These are phyloP conservation scores for Botrytis medusae DNA, from an alignment of 2,329 filamentous ascomycete genomes.

Conservation along the genomic window DNA sequence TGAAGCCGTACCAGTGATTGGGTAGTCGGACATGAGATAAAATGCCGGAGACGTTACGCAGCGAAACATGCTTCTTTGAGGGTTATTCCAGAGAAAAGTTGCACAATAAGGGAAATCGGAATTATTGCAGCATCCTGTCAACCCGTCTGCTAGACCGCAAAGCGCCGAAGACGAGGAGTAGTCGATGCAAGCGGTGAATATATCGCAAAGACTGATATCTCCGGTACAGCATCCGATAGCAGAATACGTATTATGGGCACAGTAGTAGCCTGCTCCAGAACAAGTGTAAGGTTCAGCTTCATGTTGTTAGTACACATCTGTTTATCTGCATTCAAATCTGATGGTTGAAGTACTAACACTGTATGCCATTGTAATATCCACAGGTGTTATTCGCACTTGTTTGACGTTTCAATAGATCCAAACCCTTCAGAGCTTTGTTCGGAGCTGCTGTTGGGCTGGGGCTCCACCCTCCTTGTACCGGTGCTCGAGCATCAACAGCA, in stretches of 20 bases:
- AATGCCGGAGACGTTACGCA: neutral
- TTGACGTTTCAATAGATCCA: neutral
- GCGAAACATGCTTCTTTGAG: constrained; percentile 11
- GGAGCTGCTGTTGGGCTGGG: neutral
- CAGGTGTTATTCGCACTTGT: neutral
- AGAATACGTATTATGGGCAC: constrained; percentile 7
- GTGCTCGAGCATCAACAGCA: neutral
- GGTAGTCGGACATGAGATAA: constrained; percentile 12
- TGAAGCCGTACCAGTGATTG: neutral
- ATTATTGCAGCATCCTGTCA: constrained; percentile 1
- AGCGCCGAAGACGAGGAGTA: neutral
- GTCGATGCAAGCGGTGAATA: constrained; percentile 9
- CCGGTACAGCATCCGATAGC: neutral
- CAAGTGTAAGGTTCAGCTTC: constrained; percentile 11
- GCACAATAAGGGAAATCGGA: neutral
- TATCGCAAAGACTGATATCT: neutral
- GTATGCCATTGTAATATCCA: constrained; percentile 1
- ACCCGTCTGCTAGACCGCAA: neutral
- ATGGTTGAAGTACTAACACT: neutral
- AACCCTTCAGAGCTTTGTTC: neutral
- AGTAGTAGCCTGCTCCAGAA: constrained; percentile 6
- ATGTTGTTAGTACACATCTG: neutral
- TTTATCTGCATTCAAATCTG: neutral
- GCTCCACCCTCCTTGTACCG: neutral
- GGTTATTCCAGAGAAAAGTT: neutral